phyloP scores from a whole-genome alignment of 305 asterid species.

The Nicotiana rustica region DNA sequence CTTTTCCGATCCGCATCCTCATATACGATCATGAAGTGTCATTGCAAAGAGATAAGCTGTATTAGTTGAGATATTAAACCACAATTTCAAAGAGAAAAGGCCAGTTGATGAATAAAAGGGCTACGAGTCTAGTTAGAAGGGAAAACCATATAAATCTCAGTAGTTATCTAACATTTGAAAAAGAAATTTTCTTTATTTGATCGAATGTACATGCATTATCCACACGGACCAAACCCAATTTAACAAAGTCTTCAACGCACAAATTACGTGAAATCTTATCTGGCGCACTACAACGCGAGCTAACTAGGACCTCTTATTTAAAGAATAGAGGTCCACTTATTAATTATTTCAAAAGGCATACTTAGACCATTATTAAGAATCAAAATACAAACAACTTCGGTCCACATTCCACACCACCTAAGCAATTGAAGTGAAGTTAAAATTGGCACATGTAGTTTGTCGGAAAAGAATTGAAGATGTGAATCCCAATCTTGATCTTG shows the following conservation, averaged over 20 bases:
- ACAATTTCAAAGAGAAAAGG: not conserved
- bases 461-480: constrained; percentile 51
- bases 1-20: not conserved
- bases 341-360: not conserved
- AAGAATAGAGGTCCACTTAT: not conserved
- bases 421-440: constrained; percentile 59
- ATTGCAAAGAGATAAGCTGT: not conserved
- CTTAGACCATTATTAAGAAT: not conserved
- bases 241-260: not conserved
- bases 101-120: not conserved
- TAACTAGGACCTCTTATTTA: not conserved
- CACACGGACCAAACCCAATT: not conserved
- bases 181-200: too few relatives aligned
- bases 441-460: constrained; percentile 70
- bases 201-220: not conserved
- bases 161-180: not conserved
- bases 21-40: not conserved
- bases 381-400: not conserved
- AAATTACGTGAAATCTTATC: not conserved
- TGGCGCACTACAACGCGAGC: not conserved
- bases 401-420: constrained; percentile 20
- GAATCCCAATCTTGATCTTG: constrained; percentile 71
- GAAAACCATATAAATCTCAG: not conserved
- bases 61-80: not conserved
- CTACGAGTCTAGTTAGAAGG: not conserved